phyloP scores from a whole-genome alignment of 495 filamentous ascomycete species.

The Annulohypoxylon maeteangense region DNA sequence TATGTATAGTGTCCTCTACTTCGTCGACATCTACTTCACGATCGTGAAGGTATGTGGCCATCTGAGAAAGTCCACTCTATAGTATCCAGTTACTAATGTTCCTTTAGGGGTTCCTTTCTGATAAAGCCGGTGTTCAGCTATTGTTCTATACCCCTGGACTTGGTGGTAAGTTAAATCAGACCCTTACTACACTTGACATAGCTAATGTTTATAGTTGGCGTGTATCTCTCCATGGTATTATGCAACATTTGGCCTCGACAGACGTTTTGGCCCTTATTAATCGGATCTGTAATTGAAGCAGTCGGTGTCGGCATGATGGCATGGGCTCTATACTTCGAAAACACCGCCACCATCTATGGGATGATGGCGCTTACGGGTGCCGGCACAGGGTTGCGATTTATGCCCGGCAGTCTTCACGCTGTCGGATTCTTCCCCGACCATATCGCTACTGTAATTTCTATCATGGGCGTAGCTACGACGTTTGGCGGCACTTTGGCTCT shows the following conservation, averaged over 20 bases:
- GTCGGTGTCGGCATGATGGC: conserved; percentile 61
- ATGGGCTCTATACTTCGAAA: conserved; percentile 55
- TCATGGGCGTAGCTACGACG: conserved; percentile 61
- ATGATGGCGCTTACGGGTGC: conserved; percentile 69
- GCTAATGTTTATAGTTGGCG: conserved; percentile 53
- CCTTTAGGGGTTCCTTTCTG: conserved; percentile 50
- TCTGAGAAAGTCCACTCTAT: neutral
- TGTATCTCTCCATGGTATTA: conserved; percentile 63
- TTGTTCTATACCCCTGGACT: conserved; percentile 59
- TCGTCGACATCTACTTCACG: conserved; percentile 68
- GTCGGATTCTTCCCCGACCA: conserved; percentile 63
- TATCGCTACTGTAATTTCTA: conserved; percentile 62
- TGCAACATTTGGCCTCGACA: conserved; percentile 66
- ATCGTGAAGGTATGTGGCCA: conserved; percentile 52
- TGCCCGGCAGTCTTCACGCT: conserved; percentile 60
- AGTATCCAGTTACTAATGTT: neutral
- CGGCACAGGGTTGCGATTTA: conserved; percentile 64
- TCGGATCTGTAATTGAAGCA: conserved; percentile 61
- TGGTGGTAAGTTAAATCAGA: conserved; percentile 48
- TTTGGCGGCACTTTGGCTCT: conserved; percentile 69
- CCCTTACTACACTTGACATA: neutral
- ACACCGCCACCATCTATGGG: conserved; percentile 60
- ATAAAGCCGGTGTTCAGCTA: conserved; percentile 61
- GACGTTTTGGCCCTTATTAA: conserved; percentile 62
- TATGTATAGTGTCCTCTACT: conserved; percentile 67